Evolutionary conservation across 306 rosid genomes (phyloP).

Genomic region (Quercus aquifolioides): DNA sequence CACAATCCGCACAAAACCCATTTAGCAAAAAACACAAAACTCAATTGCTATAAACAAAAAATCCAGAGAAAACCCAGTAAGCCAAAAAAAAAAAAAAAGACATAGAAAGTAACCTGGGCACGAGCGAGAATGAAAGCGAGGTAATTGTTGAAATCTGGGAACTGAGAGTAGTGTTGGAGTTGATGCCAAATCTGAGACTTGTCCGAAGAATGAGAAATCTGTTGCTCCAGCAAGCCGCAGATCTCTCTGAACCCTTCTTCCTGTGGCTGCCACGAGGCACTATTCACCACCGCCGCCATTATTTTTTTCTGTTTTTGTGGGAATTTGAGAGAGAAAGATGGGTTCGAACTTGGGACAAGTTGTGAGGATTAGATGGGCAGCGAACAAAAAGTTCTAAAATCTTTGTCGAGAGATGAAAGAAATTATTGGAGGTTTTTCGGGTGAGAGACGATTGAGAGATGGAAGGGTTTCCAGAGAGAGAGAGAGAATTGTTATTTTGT

Average conservation of each 20-base stretch:
- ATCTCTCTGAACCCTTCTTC: conserved; percentile 92
- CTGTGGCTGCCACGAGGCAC: conserved; percentile 82
- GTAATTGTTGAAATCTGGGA: conserved; percentile 94
- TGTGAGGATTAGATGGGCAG: conserved; percentile 13
- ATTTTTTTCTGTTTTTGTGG: conserved; percentile 2
- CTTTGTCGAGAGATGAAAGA: too few relatives aligned
- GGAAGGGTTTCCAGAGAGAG: too few relatives aligned
- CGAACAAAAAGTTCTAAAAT: not conserved
- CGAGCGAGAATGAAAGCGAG: conserved; percentile 89
- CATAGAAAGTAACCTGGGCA: conserved; percentile 61
- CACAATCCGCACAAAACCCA: conserved; percentile 1
- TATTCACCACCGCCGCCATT: conserved; percentile 60
- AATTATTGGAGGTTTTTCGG: too few relatives aligned
- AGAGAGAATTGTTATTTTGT: too few relatives aligned
- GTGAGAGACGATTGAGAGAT: too few relatives aligned
- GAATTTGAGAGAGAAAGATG: not conserved
- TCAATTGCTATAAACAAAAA: not conserved
- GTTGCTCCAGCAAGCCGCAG: conserved; percentile 91
- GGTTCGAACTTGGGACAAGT: not conserved
- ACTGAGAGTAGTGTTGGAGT: conserved; percentile 80
- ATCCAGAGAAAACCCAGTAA: too few relatives aligned
- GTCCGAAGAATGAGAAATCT: conserved; percentile 80
- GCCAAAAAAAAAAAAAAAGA: not conserved
- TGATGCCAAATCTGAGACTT: conserved; percentile 99
- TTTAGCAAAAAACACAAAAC: not conserved